Evolutionary conservation across 2,329 filamentous ascomycete genomes (phyloP).

Genomic region (Dothistroma septosporum): DNA sequence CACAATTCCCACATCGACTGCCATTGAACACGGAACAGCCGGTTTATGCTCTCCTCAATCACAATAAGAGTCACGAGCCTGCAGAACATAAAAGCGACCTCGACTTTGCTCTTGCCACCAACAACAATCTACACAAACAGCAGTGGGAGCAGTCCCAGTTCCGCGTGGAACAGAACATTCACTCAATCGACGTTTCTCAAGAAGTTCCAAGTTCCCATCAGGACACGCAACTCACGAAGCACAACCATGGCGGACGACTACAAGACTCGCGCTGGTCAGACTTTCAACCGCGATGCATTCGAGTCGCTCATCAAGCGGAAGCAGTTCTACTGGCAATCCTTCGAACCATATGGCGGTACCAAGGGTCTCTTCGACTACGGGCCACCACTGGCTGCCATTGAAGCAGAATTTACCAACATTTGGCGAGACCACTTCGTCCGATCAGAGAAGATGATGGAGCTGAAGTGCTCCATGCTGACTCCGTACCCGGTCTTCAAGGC

Average conservation of each 20-base stretch:
- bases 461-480: constrained; percentile 91
- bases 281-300: constrained; percentile 75
- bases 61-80: constrained; percentile 16
- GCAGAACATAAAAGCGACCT: background rate
- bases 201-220: constrained; percentile 26
- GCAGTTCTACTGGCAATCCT: constrained; percentile 91
- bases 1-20: background rate
- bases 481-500: constrained; percentile 93
- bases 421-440: constrained; percentile 94
- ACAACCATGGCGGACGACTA: constrained; percentile 59
- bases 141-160: background rate
- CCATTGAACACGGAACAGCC: background rate
- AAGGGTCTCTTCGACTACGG: constrained; percentile 80
- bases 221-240: constrained; percentile 37
- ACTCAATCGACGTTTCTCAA: constrained; percentile 16
- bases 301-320: constrained; percentile 83
- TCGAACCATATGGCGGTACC: constrained; percentile 71
- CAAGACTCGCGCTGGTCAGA: constrained; percentile 78
- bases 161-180: constrained; percentile 9
- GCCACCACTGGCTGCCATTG: constrained; percentile 78
- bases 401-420: constrained; percentile 79
- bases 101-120: background rate
- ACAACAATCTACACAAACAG: background rate
- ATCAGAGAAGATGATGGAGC: constrained; percentile 91
- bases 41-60: constrained; percentile 12